These are phyloP conservation scores for Umbelopsis vinacea DNA, from an alignment of 192 early-diverging fungal genomes.

Conservation along the genomic window DNA sequence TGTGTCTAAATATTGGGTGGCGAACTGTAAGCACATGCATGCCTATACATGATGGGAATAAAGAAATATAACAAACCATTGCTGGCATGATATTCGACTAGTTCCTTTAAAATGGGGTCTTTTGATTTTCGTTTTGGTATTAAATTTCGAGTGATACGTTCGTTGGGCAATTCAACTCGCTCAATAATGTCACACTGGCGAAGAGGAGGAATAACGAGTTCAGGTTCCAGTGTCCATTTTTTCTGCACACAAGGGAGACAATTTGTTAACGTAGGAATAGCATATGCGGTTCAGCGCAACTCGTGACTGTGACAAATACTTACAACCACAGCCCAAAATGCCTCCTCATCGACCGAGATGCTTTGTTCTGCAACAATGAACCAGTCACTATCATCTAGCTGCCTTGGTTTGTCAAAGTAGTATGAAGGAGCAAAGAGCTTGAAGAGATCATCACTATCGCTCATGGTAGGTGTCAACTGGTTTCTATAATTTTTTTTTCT, in stretches of 20 bases:
- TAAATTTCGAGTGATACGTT: constrained; percentile 40
- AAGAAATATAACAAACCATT: neutral
- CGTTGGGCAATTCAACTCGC: constrained; percentile 17
- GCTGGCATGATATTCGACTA: constrained; percentile 39
- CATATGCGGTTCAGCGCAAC: neutral
- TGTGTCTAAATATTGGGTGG: neutral
- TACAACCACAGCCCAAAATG: constrained; percentile 58
- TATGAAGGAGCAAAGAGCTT: constrained; percentile 28
- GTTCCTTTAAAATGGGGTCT: constrained; percentile 48
- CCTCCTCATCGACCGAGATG: constrained; percentile 41
- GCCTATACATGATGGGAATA: neutral
- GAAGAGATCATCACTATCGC: constrained; percentile 23
- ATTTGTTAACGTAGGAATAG: neutral
- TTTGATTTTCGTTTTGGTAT: constrained; percentile 54
- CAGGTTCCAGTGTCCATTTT: constrained; percentile 64
- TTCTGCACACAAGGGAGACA: constrained; percentile 26
- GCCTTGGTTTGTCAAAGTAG: constrained; percentile 20
- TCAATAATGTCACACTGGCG: constrained; percentile 52
- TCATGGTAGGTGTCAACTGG: neutral
- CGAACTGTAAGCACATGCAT: neutral
- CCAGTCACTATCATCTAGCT: constrained; percentile 28
- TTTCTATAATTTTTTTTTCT: neutral
- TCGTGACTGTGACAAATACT: neutral
- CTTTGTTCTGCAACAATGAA: constrained; percentile 43
- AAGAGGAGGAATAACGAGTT: constrained; percentile 66